Evolutionary conservation across 352 stramenopile genomes (phyloP), one percentile per base, ranked within the genome.

Genomic region (Globisporangium perplexum): DNA sequence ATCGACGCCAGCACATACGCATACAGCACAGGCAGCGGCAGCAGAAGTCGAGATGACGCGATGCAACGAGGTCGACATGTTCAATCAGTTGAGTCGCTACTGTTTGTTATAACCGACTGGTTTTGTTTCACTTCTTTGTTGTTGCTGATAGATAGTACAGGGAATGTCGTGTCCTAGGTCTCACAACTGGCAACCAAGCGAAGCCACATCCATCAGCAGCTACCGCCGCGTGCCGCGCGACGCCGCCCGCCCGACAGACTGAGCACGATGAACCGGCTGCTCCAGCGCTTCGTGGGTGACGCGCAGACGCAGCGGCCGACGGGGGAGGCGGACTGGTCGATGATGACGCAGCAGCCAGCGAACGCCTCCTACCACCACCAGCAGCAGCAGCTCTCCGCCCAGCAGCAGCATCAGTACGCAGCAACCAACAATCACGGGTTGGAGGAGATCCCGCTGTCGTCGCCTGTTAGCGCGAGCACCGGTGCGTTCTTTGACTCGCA

Each of bases 391-490:
- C 26, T 39, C 26, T 50, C 39, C 45, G 18, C 17, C 3, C 35
- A 60, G 8, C 28, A 43, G 10, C 52, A 65, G 12, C 49, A n/a
- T n/a, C n/a, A 50, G 7, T 42, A 49, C 43, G 20, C 45, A 1
- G 41, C 39, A 10, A 46, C 59, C 3, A 45, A 51, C n/a, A 55
- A 24, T 36, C 26, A 42, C 17, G 48, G 48, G 1, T 48, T 74
- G 1, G 66, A 68, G 20, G 66, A 74, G 23, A 63, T 71, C 36
- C 63, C 66, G 52, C 38, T 74, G 45, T 68, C 66, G 14, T 74
- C 66, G 10, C 51, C 44, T 6, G 50, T 54, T 10, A 5, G 33
- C 18, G 50, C 55, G 8, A 53, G 61, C 43, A 36, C 66, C 18
- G 59, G 61, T 20, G 33, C 68, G 53, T 59, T 74, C 15, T 74